Evolutionary conservation across 495 filamentous ascomycete genomes (phyloP), one percentile per base, ranked within the genome.

Genomic region (Talaromyces adpressus): DNA sequence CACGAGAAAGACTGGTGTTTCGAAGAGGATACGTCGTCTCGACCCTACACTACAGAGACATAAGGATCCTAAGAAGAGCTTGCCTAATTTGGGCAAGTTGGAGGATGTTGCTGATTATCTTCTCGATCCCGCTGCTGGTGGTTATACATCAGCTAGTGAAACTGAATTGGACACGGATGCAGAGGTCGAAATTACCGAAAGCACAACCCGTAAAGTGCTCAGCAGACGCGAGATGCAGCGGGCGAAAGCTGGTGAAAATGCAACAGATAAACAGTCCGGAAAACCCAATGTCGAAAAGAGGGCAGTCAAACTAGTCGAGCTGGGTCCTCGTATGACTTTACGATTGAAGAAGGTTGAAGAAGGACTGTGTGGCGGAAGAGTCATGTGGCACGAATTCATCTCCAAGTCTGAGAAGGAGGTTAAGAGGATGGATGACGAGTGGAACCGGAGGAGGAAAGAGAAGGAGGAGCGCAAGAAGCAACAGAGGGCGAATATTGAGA

Each of bases 311-410:
- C 77, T 98, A 25, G 86, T 95, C 3, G 94, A 99, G 73, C 78
- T 98, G 8, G 94, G 94, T 0, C 94, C 94, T 3, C 87, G 94
- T 59, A 85, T 99, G 88, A 88, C 84, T 67, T 75, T 99, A 34
- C 85, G 93, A 49, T 82, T 99, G 84, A 88, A 89, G 59, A 98
- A 99, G 76, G 93, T 99, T 11, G 94, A 99, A 72, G 95, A 98
- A 65, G 95, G 92, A 16, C 73, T 98, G 12, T 97, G 92, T 69
- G 83, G 85, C 34, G 94, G 94, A 45, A 93, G 91, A 75, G 83
- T 97, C 36, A 90, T 99, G 89, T 98, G 95, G 94, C 95, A 99
- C 75, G 92, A 97, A 69, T 94, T 88, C 68, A 83, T 97, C 61
- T 82, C 83, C 68, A 99, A 98, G 81, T 86, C 87, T 1, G 85